Evolutionary conservation across 2,329 filamentous ascomycete genomes (phyloP).

Genomic region (Apiospora aurea): DNA sequence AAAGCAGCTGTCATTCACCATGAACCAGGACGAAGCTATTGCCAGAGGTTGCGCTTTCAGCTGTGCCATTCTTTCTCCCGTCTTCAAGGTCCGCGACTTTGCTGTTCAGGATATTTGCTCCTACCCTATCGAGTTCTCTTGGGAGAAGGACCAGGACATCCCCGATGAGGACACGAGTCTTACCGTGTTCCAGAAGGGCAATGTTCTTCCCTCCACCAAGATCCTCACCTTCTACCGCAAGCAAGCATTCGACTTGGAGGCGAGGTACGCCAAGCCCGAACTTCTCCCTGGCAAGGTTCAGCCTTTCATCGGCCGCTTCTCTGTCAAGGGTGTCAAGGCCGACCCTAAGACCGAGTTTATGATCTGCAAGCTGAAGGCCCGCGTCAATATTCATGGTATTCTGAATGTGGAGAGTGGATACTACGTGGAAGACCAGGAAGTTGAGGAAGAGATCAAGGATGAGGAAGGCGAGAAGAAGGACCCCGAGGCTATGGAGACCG

Average conservation of each 20-base stretch:
- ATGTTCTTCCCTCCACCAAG: constrained; percentile 97
- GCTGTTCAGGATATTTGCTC: constrained; percentile 95
- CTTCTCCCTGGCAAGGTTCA: constrained; percentile 86
- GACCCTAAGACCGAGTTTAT: constrained; percentile 96
- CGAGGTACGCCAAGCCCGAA: constrained; percentile 88
- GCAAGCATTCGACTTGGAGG: constrained; percentile 95
- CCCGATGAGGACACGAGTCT: constrained; percentile 97
- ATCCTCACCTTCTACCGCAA: constrained; percentile 99
- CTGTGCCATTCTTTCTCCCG: constrained; percentile 95
- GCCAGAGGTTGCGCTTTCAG: constrained; percentile 96
- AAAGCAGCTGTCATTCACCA: constrained; percentile 91
- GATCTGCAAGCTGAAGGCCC: constrained; percentile 99
- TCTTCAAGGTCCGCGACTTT: constrained; percentile 99
- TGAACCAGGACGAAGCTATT: constrained; percentile 98
- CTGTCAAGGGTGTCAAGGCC: constrained; percentile 95
- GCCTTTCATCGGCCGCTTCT: constrained; percentile 97
- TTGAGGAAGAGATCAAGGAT: constrained; percentile 89
- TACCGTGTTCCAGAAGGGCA: constrained; percentile 97
- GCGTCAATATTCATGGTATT: constrained; percentile 94
- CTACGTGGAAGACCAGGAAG: constrained; percentile 96
- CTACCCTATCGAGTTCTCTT: constrained; percentile 98
- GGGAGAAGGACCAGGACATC: constrained; percentile 98
- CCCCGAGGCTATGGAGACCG: constrained; percentile 85
- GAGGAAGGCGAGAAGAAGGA: constrained; percentile 71
- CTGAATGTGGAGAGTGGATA: constrained; percentile 97